Evolutionary conservation across 2,329 filamentous ascomycete species (phyloP), one percentile per base, ranked within the genome.

Genomic region (Colletotrichum scovillei): DNA sequence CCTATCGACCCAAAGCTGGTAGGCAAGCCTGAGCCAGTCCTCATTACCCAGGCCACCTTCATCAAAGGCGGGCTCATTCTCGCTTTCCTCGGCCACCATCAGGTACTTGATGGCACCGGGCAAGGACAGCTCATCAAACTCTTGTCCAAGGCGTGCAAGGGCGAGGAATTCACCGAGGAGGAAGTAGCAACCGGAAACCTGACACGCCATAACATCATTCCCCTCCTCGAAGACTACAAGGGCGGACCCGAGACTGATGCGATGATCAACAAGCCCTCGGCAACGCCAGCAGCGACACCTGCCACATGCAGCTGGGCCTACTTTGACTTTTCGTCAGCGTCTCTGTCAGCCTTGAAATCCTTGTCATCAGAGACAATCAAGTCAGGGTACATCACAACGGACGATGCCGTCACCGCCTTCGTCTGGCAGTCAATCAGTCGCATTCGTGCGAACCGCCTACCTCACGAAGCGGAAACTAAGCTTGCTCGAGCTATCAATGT

Each of bases 381-480:
- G 24, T 22, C 63, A 2, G 71, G 72, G 2, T 89, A 83, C 74
- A 77, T 90, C 26, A 88, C 88, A 1, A 90, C 88, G 0, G 88
- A 91, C 68, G 89, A 91, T 76, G 81, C 84, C 3, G 78, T 90
- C 16, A 86, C 79, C 2, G 87, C 87, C 0, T 85, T 90, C 59
- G 79, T 89, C 67, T 90, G 86, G 86, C 82, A 87, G 72, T 81
- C 81, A 0, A 76, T 87, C 11, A 79, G 80, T 0, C 84, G 84
- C 35, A 83, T 81, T 0, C 84, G 88, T 16, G 76, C 81, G 0
- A 72, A 79, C 0, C 83, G 85, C 1, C 72, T 87, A 0, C 35
- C 67, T 2, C 22, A 73, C 1, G 56, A 67, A n/a, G 22, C 67
- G 6, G 57, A 74, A 1, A 46, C 59, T 2, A 64, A 69, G 3